These are phyloP conservation scores for Elaphomyces granulatus DNA, from an alignment of 495 filamentous ascomycete species.

Conservation along the genomic window DNA sequence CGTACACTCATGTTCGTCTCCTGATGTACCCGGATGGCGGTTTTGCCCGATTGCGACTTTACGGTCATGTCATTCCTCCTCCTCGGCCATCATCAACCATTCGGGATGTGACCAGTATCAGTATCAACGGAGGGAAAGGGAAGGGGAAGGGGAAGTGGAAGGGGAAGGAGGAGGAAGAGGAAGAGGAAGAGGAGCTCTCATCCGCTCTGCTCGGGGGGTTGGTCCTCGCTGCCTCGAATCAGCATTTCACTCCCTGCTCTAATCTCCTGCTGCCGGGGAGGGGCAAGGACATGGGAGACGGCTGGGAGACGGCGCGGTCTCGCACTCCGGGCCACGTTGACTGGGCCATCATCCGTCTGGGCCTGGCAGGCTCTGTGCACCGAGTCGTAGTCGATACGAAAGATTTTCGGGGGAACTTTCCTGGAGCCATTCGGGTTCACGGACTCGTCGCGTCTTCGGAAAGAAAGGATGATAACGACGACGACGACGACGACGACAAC, in stretches of 20 bases:
- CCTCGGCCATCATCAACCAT: constrained; percentile 5
- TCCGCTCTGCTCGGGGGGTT: constrained; percentile 71
- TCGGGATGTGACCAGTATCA: not conserved
- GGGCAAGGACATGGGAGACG: constrained; percentile 85
- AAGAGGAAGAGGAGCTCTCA: constrained; percentile 64
- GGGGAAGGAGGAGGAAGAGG: constrained; percentile 43
- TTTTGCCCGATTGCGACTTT: constrained; percentile 76
- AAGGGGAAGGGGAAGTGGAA: constrained; percentile 28
- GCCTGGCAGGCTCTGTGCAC: constrained; percentile 52
- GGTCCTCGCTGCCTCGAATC: constrained; percentile 60
- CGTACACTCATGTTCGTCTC: constrained; percentile 73
- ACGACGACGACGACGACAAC: constrained; percentile 12
- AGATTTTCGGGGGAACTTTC: constrained; percentile 84
- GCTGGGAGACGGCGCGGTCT: constrained; percentile 83
- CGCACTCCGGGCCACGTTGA: constrained; percentile 65
- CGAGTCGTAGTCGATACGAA: constrained; percentile 74
- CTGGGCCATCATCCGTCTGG: constrained; percentile 72
- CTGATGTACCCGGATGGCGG: constrained; percentile 91
- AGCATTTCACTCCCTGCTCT: constrained; percentile 73
- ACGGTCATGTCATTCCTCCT: constrained; percentile 51
- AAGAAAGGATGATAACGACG: constrained; percentile 34
- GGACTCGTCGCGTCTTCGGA: constrained; percentile 45
- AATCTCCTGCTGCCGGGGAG: constrained; percentile 77
- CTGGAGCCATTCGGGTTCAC: constrained; percentile 50
- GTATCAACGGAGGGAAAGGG: not conserved